Base-by-base conservation (phyloP, 2,329 filamentous ascomycete species). In the Talaromyces sp. region DNA sequence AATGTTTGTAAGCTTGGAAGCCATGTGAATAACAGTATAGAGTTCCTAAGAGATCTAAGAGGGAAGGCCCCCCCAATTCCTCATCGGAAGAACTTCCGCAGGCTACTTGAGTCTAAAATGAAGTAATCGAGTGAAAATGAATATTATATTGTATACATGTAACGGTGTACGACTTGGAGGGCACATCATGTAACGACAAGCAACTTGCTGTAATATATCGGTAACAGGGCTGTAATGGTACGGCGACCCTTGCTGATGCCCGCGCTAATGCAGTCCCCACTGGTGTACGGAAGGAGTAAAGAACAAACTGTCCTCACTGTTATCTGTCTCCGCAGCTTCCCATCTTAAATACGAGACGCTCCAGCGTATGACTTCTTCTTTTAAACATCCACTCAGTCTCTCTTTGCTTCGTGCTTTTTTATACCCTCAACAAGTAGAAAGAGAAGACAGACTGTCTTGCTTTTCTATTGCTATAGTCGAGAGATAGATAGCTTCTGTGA, bases 291-390 rank as follows among this genome's bases (percentile, higher is more conserved):
- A 56, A 56, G 52, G 52, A 56, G 52, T 56, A 56, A 56, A 78
- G 76, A 78, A 78, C 77, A 79, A 76, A 74, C 76, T 79, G 76
- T 77, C 76, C 76, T 79, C 66, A 74, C 72, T 16, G 27, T 54
- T 35, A 37, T 54, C 56, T 59, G 22, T 43, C 56, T 59, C 56
- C 56, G 37, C 56, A 45, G 37, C 56, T 59, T 41, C 56, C 37
- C 56, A 41, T 59, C 56, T 59, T 59, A 59, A 59, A 43, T 59
- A 59, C 56, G 24, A 11, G 10, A n/a, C 56, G 13, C 14, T n/a
- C 16, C 22, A 22, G 22, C 33, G 11, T 56, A 37, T 33, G 10
- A 39, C 52, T 59, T 41, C 56, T 61, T 43, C 24, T 24, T 33
- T 14, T 2, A 37, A 19, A 19, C 31, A 37, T 22, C 31, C 47